Evolutionary conservation across 1,284 basidiomycete species (phyloP), one percentile per base, ranked within the genome.

Genomic region (Malassezia sp.): DNA sequence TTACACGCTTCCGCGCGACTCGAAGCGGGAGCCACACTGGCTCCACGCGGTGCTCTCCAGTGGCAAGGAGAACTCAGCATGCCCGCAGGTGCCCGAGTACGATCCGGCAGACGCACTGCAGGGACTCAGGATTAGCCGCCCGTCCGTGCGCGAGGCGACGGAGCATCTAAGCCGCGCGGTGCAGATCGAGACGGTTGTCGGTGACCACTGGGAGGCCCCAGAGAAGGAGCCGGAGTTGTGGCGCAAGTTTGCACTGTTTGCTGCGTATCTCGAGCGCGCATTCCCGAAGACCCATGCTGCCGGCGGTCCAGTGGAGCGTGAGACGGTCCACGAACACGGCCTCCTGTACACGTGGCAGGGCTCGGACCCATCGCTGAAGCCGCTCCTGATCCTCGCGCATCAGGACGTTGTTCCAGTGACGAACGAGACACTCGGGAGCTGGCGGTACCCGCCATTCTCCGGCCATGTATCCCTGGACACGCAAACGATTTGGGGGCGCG

Each of bases 271-370:
- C 34, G 34, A 48, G 36, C 34, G 20, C 22, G 41, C 45, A 12
- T 63, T 60, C 40, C 62, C 62, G 2, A 44, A 35, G 8, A 51
- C 60, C 4, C 61, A 64, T 32, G 52, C 52, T 12, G 39, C 46
- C 35, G 35, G 53, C 20, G 34, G 54, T 8, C 48, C 59, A 5
- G 44, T 54, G 17, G 53, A 45, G 20, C 38, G 36, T 4, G 59
- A 64, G 17, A 26, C 43, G 5, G 77, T 84, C 51, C 79, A 81
- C 57, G 77, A 78, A 0, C 79, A 79, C 49, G 83, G 79, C 0
- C 67, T 84, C 14, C 72, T 84, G 1, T 83, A 77, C 57, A 75
- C 76, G 10, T 81, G 80, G 77, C 63, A 73, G 31, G 83, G 83
- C 30, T 74, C 74, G 0, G 74, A 80, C 49, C 35, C 62, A 1